phyloP scores from a whole-genome alignment of 495 filamentous ascomycete species.

The Lindgomyces ingoldianus region DNA sequence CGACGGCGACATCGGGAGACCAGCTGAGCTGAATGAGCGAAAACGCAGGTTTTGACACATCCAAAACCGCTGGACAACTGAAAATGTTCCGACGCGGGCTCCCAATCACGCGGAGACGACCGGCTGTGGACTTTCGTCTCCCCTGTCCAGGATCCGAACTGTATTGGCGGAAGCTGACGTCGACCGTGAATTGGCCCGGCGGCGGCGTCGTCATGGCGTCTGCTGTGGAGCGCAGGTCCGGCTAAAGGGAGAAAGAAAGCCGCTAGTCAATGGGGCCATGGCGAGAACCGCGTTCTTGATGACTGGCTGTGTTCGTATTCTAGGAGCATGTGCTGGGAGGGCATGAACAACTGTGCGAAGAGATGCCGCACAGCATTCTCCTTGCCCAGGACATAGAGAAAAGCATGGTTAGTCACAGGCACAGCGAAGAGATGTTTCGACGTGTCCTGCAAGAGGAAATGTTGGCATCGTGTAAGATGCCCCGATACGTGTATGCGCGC shows the following conservation, averaged over 20 bases:
- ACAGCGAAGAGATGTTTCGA: too few relatives aligned
- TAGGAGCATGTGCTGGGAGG: neutral
- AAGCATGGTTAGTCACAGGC: too few relatives aligned
- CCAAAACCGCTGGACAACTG: slow-evolving; percentile 1
- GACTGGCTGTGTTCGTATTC: neutral
- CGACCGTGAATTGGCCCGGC: neutral
- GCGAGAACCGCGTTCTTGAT: neutral
- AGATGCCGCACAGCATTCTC: neutral
- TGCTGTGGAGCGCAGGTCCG: neutral
- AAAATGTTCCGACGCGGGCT: neutral
- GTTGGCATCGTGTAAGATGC: too few relatives aligned
- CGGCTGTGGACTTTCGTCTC: slow-evolving; percentile 24
- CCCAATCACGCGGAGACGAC: slow-evolving; percentile 9
- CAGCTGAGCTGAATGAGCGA: neutral
- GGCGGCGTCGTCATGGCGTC: neutral
- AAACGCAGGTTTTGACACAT: neutral
- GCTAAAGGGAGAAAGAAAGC: neutral
- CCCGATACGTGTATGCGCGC: too few relatives aligned
- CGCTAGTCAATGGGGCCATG: neutral
- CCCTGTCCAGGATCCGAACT: slow-evolving; percentile 8
- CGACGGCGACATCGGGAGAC: neutral
- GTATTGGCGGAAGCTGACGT: slow-evolving; percentile 3
- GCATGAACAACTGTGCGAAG: neutral
- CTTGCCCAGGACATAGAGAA: neutral
- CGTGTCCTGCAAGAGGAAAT: too few relatives aligned